Conservation (phyloP, 805 yeast genomes). For the Barnettozyma pratensis region DNA sequence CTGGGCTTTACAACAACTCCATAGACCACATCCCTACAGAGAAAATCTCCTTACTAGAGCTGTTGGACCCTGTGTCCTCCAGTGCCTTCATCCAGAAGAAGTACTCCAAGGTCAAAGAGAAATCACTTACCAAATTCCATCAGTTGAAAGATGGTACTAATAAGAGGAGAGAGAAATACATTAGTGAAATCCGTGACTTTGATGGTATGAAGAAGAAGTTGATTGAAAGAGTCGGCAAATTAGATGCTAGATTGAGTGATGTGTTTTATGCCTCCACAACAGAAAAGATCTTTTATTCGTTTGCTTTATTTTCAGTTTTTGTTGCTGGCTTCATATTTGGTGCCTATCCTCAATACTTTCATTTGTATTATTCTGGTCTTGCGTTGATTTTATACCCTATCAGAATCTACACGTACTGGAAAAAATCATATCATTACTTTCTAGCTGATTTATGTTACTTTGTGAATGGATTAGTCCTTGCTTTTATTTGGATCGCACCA, state of each 20-base stretch:
- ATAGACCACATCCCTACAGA: constrained; percentile 22
- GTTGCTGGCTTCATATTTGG: constrained; percentile 75
- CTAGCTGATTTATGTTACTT: constrained; percentile 92
- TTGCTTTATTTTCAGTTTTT: constrained; percentile 64
- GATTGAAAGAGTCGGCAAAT: constrained; percentile 29
- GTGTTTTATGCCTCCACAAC: constrained; percentile 42
- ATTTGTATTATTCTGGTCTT: constrained; percentile 62
- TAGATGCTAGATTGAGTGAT: constrained; percentile 33
- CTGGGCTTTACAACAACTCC: constrained; percentile 13
- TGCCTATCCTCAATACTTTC: constrained; percentile 70
- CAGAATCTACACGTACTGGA: constrained; percentile 76
- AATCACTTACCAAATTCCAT: constrained; percentile 16
- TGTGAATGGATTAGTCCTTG: constrained; percentile 65
- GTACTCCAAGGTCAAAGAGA: constrained; percentile 23
- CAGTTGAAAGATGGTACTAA: constrained; percentile 18
- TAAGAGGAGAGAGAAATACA: constrained; percentile 15
- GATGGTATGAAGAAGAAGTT: constrained; percentile 24
- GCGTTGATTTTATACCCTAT: constrained; percentile 72
- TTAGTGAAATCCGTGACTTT: constrained; percentile 19
- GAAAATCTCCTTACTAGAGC: constrained; percentile 22
- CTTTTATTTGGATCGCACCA: constrained; percentile 83
- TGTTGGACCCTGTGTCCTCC: constrained; percentile 27
- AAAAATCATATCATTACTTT: constrained; percentile 74
- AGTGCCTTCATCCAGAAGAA: constrained; percentile 19
- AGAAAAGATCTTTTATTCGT: constrained; percentile 79